These are phyloP conservation scores for Aegilops bicornis DNA, from an alignment of 176 grass and related monocot species.

Conservation along the genomic window DNA sequence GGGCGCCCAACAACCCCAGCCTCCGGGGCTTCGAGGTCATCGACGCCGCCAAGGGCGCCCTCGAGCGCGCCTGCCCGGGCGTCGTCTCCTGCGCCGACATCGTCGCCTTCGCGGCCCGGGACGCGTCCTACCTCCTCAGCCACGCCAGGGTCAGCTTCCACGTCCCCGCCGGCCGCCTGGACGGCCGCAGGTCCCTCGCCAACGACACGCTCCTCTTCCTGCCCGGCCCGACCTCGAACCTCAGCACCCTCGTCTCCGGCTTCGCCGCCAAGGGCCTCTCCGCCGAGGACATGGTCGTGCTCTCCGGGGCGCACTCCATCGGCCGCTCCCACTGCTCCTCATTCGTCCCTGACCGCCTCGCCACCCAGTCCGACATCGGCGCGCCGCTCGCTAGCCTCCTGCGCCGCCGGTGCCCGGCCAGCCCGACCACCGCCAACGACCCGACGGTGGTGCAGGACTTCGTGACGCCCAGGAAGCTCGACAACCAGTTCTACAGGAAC, in stretches of 20 bases:
- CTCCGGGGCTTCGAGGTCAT: conserved; percentile 41
- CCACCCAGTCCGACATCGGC: background rate
- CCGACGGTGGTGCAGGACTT: conserved; percentile 37
- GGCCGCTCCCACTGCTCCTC: conserved; percentile 37
- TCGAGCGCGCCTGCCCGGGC: conserved; percentile 33
- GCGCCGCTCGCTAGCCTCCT: background rate
- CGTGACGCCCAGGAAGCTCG: conserved; percentile 8
- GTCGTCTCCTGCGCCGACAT: conserved; percentile 61
- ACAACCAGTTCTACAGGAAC: conserved; percentile 45
- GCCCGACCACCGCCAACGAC: conserved; percentile 2
- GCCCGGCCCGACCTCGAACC: background rate
- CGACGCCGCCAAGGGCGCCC: conserved; percentile 34
- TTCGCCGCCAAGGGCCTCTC: conserved; percentile 29
- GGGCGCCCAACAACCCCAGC: conserved; percentile 25
- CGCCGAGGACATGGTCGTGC: conserved; percentile 32
- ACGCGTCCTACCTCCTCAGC: conserved; percentile 23
- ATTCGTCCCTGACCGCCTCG: background rate
- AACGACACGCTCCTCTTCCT: background rate
- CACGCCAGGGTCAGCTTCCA: background rate
- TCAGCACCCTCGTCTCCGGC: background rate
- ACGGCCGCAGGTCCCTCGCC: conserved; percentile 7
- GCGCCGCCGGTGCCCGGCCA: conserved; percentile 12
- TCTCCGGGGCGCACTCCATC: conserved; percentile 44
- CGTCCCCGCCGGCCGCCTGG: conserved; percentile 24
- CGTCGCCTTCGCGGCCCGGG: conserved; percentile 57